Percentiles rank a stretch among this genome's conserved stretches.
These are phyloP conservation scores for Penicillium digitatum DNA, from an alignment of 2,329 filamentous ascomycete genomes.

Conservation along the genomic window DNA sequence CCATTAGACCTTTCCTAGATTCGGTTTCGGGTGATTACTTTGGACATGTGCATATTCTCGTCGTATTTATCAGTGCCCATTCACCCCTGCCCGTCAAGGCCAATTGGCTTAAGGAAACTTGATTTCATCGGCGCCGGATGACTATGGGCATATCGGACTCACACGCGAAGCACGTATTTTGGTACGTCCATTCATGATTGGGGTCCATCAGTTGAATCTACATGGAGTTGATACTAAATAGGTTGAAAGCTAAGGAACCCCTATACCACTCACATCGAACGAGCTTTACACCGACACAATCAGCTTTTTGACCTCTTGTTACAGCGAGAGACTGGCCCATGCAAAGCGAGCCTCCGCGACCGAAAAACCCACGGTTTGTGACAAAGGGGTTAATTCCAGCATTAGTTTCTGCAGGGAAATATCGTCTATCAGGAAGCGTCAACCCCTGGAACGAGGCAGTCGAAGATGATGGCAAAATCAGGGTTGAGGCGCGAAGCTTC, in stretches of 20 bases:
- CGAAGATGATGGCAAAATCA: conserved; percentile 47
- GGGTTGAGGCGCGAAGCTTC: conserved; percentile 53
- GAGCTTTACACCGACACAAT: conserved; percentile 46
- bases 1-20: conserved; percentile 2
- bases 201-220: conserved; percentile 53
- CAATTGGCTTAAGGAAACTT: too few relatives aligned
- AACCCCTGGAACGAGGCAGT: conserved; percentile 48
- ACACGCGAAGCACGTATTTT: conserved; percentile 58
- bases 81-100: not conserved
- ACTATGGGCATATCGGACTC: conserved; percentile 54
- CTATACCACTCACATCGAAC: conserved; percentile 17
- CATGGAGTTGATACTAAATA: conserved; percentile 36
- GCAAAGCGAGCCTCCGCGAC: conserved; percentile 53
- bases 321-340: conserved; percentile 55
- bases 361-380: conserved; percentile 47
- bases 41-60: not conserved
- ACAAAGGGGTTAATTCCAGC: conserved; percentile 38
- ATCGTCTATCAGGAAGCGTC: conserved; percentile 29
- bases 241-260: not conserved
- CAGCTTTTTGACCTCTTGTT: conserved; percentile 58
- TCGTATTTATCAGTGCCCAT: not conserved
- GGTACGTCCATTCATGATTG: conserved; percentile 49
- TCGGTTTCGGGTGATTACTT: not conserved
- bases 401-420: conserved; percentile 35
- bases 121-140: conserved; percentile 10